Evolutionary conservation across 345 rosid species (phyloP).

Genomic region (Viola odorata): DNA sequence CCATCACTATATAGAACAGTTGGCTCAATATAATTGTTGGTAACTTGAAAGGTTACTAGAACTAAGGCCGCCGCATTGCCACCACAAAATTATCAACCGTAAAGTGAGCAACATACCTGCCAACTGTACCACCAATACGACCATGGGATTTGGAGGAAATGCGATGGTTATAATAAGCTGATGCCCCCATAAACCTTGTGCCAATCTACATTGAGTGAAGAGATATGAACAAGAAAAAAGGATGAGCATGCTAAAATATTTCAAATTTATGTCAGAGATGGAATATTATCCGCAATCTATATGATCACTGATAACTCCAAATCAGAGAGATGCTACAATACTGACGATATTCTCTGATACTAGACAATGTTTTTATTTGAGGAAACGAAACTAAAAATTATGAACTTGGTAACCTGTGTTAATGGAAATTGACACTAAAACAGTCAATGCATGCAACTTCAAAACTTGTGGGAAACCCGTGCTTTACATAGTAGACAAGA

Average conservation of each 20-base stretch:
- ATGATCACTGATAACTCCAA: background rate
- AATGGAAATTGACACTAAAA: background rate
- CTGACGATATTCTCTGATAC: background rate
- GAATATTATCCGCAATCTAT: too few species aligned
- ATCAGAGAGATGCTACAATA: background rate
- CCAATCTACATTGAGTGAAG: conserved; percentile 47
- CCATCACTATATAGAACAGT: background rate
- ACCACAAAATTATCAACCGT: background rate
- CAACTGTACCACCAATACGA: conserved; percentile 66
- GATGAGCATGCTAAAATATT: background rate
- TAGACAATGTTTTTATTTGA: background rate
- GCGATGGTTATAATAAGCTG: conserved; percentile 64
- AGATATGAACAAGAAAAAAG: background rate
- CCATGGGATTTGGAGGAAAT: conserved; percentile 85
- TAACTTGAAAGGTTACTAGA: background rate
- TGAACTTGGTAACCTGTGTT: background rate
- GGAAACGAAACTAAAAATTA: background rate
- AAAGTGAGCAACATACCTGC: conserved; percentile 46
- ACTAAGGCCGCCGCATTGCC: background rate
- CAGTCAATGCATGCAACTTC: background rate
- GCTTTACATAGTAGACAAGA: background rate
- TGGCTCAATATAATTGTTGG: background rate
- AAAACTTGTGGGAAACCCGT: background rate
- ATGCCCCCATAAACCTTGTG: conserved; percentile 63
- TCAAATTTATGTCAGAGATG: background rate